Base-by-base conservation (phyloP, 108 stramenopile species). In the Licmophora abbreviata region DNA sequence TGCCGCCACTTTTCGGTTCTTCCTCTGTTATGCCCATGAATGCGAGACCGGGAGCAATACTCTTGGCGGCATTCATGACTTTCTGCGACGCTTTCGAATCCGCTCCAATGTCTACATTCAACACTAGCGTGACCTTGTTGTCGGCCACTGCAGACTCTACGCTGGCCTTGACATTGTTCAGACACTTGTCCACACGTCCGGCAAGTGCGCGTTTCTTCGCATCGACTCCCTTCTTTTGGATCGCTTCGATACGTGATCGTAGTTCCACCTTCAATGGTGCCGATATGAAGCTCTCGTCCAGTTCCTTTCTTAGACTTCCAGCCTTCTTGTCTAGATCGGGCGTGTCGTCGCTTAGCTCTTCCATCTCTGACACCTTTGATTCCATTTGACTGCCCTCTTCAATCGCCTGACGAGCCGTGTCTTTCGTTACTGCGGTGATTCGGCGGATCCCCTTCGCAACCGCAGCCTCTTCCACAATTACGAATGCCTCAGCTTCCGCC, bases 391-490 rank as follows among this genome's bases (percentile, higher is more conserved):
- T 54, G 17, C 90, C 93, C 44, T 72, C 76, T 35, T 62, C 81
- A 15, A 78, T 74, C 10, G 96, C 96, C 41, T 71, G 60, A 37
- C 71, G 73, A 2, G 97, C 97, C 53, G 76, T 76, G 29, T 83
- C 90, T 48, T 69, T 68, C 4, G 97, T 99, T 9, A 96, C 88
- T 34, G 76, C 94, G 3, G 88, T 68, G 51, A 99, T 92, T 25
- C 99, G 87, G 34, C 99, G 89, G 28, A 99, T 88, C 15, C 99
- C 99, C 80, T 99, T 99, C 34, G 97, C 96, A 61, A 98, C 95
- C 29, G 93, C 95, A 29, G 79, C 81, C 73, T 99, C 99, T 43
- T 81, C 83, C 11, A 99, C 52, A 48, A 99, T 51, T 3, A 76
- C 88, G 53, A 99, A 97, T 4, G 73, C 78, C 55, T 88, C 77